phyloP scores from a whole-genome alignment of 352 stramenopile species.

The Phytophthora cactorum region DNA sequence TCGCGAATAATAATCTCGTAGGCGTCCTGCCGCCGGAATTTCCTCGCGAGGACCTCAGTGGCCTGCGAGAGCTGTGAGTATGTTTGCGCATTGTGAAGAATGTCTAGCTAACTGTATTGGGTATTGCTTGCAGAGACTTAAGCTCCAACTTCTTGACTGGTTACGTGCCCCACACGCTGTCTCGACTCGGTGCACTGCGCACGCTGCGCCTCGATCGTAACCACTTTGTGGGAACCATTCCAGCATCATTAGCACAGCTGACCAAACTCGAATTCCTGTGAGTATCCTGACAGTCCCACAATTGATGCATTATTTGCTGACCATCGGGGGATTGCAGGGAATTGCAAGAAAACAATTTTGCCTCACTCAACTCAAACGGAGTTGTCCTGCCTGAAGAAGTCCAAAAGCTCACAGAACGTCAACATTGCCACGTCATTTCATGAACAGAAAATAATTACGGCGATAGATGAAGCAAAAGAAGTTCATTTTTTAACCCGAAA shows the following conservation, averaged over 20 bases:
- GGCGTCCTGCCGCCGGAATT: constrained; percentile 64
- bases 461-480: background rate
- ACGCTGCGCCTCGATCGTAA: constrained; percentile 69
- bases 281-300: constrained; percentile 5
- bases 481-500: background rate
- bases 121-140: constrained; percentile 47
- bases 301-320: too few relatives aligned
- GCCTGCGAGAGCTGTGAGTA: constrained; percentile 63
- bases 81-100: background rate
- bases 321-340: constrained; percentile 32
- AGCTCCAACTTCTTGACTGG: constrained; percentile 76
- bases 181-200: constrained; percentile 38
- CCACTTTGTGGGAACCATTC: constrained; percentile 51
- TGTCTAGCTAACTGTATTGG: background rate
- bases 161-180: constrained; percentile 52
- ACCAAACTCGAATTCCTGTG: constrained; percentile 63
- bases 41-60: constrained; percentile 48
- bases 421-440: constrained; percentile 39
- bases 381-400: constrained; percentile 46
- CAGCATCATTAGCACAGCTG: constrained; percentile 48
- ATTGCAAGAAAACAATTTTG: constrained; percentile 63
- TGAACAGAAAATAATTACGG: background rate
- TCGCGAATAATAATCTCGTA: constrained; percentile 70
- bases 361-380: constrained; percentile 34
- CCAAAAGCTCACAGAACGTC: constrained; percentile 52